Evolutionary conservation across 352 stramenopile species (phyloP).

Genomic region (Stephanocyclus meneghinianus): DNA sequence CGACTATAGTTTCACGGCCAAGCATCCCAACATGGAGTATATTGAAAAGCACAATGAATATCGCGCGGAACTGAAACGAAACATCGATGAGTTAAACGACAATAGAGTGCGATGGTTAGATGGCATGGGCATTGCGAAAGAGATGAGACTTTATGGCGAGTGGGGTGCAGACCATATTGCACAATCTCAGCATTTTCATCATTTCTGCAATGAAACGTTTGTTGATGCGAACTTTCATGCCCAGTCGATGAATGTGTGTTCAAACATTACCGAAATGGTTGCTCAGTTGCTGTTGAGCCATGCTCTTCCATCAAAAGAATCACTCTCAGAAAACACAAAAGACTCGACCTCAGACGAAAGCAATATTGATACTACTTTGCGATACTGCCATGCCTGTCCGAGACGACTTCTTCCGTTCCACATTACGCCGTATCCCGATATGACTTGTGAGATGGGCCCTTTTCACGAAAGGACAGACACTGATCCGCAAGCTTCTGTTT

Average conservation of each 20-base stretch:
- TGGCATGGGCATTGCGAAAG: constrained; percentile 38
- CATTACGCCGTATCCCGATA: constrained; percentile 27
- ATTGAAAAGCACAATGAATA: constrained; percentile 21
- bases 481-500: not conserved
- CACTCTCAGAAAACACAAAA: not conserved
- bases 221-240: not conserved
- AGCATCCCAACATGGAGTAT: not conserved
- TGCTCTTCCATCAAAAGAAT: constrained; percentile 23
- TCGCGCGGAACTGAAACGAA: constrained; percentile 7
- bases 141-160: constrained; percentile 41
- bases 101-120: constrained; percentile 41
- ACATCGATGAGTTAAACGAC: constrained; percentile 27
- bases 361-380: constrained; percentile 4
- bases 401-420: constrained; percentile 38
- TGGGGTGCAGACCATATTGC: constrained; percentile 23
- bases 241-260: constrained; percentile 33
- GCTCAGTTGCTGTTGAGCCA: constrained; percentile 37
- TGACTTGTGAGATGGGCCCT: constrained; percentile 32
- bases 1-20: constrained; percentile 26
- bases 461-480: constrained; percentile 11
- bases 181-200: constrained; percentile 51
- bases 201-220: constrained; percentile 21
- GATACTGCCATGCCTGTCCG: constrained; percentile 35
- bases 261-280: constrained; percentile 46
- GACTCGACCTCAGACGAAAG: not conserved